Percentiles rank a stretch among this genome's conserved stretches.
Evolutionary conservation across 2,329 filamentous ascomycete species (phyloP).

Genomic region (Ceratocystis variospora): DNA sequence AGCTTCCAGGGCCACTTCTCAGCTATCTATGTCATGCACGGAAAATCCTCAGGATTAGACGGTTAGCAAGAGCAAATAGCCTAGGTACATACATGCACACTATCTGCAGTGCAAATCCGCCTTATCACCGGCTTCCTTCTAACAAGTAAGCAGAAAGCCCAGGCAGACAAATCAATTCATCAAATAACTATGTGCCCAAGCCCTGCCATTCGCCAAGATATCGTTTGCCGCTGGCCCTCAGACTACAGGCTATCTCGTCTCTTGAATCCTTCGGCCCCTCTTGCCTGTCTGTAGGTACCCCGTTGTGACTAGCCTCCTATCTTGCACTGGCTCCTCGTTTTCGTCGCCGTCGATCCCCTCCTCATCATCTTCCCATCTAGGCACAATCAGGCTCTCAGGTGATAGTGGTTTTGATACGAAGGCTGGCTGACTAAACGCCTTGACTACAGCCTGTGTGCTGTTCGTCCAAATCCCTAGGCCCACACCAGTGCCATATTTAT

Average conservation of each 20-base stretch:
- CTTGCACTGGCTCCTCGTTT: not conserved
- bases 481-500: constrained; percentile 7
- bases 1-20: not conserved
- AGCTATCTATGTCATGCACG: constrained; percentile 4
- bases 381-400: constrained; percentile 8
- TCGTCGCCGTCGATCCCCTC: constrained; percentile 1
- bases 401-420: not conserved
- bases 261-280: not conserved
- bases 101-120: not conserved
- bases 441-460: not conserved
- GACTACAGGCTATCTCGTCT: not conserved
- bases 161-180: not conserved
- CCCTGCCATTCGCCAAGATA: not conserved
- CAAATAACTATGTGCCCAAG: not conserved
- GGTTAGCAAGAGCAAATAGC: not conserved
- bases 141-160: not conserved
- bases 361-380: constrained; percentile 5
- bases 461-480: constrained; percentile 7
- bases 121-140: not conserved
- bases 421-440: not conserved
- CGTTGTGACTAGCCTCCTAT: not conserved
- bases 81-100: not conserved
- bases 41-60: not conserved
- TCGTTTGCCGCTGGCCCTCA: not conserved
- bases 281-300: not conserved